Evolutionary conservation across 495 filamentous ascomycete species (phyloP), one percentile per base, ranked within the genome.

Genomic region (Lepraria neglecta): DNA sequence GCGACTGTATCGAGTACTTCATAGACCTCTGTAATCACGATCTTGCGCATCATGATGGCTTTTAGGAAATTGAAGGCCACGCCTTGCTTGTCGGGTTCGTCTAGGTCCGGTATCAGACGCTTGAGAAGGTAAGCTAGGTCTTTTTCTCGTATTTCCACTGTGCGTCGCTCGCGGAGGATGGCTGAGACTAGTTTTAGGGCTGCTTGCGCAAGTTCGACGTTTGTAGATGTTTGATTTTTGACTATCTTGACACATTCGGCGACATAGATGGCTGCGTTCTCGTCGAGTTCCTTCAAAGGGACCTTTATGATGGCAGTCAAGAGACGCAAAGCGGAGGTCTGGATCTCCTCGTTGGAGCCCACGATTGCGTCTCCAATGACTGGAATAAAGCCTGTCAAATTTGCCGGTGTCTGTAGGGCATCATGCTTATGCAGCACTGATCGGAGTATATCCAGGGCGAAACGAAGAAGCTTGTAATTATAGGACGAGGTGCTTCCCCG

Each of bases 21-120:
- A 71, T 97, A 98, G 53, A 97, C 84, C 52, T 88, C 84, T 2
- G 91, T 82, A 51, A 95, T 90, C 59, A 95, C 78, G 53, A 96
- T 77, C 71, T 89, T 95, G 28, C 91, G 80, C 27, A 86, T 84
- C 73, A 97, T 82, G 45, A 97, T 84, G 1, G 88, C 87, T 53
- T 88, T 83, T 31, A 98, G 77, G 70, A 98, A 97, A 70, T 90
- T 96, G 78, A 97, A 98, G 0, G 89, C 89, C 42, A 92, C 80
- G 58, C 94, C 91, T 62, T 96, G 88, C 48, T 89, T 87, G 58
- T 95, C 87, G 19, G 92, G 92, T 67, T 97, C 89, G 47, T 95
- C 92, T 33, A 98, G 77, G 68, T 97, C 92, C n/a, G 90, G 82
- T 60, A 88, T 88, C 42, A 97, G 73, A 35, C 89, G 86, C 59